Conservation (phyloP, 2,329 filamentous ascomycete genomes). For the Colletotrichum caudatum region DNA sequence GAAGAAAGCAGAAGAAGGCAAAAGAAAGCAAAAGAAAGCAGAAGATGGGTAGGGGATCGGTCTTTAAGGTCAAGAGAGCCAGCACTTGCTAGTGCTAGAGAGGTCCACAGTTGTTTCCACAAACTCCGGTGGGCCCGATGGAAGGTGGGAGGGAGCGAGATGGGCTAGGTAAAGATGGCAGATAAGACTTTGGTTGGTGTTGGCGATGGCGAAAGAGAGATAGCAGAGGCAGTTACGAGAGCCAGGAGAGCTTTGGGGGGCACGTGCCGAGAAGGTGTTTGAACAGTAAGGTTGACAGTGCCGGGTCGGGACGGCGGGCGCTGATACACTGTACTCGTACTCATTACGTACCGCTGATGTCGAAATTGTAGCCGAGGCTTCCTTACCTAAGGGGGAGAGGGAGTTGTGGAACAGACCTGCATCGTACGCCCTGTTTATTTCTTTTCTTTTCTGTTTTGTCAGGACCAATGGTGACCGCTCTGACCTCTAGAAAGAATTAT, state of each 20-base stretch:
- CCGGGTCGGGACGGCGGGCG: neutral
- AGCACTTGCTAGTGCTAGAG: neutral
- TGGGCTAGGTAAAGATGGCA: neutral
- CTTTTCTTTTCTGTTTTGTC: neutral
- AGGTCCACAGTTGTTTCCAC: neutral
- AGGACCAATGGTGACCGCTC: neutral
- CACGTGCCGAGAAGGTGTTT: neutral
- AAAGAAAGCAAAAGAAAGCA: neutral
- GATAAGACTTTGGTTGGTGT: neutral
- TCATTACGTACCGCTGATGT: neutral
- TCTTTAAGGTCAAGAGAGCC: neutral
- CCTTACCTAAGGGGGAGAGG: neutral
- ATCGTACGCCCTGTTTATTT: neutral
- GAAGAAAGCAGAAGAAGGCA: neutral
- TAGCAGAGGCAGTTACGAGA: neutral
- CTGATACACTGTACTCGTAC: neutral
- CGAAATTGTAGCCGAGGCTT: neutral
- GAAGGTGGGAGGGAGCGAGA: neutral
- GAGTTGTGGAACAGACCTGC: neutral
- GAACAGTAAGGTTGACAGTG: neutral
- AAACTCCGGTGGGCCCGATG: neutral
- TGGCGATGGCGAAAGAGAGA: neutral
- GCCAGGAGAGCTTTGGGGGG: neutral
- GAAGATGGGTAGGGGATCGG: neutral
- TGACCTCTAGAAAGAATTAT: neutral